phyloP scores from a whole-genome alignment of 108 stramenopile species.

The Fragilaria crotonensis region DNA sequence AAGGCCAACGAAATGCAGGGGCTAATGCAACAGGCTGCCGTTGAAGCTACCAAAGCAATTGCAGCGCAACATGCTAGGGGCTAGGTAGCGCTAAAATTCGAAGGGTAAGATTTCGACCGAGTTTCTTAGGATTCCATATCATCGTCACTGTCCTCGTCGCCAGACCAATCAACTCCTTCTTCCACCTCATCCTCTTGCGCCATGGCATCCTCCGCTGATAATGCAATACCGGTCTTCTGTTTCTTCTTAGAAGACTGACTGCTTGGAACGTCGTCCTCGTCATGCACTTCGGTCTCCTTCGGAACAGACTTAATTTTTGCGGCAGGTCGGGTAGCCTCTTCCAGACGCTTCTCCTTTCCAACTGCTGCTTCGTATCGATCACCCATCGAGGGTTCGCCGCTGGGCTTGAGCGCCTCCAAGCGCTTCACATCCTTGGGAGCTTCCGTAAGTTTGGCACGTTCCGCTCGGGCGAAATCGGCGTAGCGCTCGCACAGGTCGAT shows the following conservation, averaged over 20 bases:
- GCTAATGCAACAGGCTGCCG: slow-evolving; percentile 74
- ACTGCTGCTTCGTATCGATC: slow-evolving; percentile 66
- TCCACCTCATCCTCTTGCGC: slow-evolving; percentile 69
- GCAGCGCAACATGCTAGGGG: slow-evolving; percentile 9
- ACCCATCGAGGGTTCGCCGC: slow-evolving; percentile 58
- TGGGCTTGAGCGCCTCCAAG: slow-evolving; percentile 69
- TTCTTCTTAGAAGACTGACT: slow-evolving; percentile 1
- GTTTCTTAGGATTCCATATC: too few species aligned
- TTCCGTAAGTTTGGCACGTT: slow-evolving; percentile 43
- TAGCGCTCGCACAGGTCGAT: slow-evolving; percentile 74
- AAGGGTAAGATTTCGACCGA: too few species aligned
- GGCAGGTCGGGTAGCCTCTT: slow-evolving; percentile 23
- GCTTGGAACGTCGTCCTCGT: background rate
- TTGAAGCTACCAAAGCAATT: slow-evolving; percentile 68
- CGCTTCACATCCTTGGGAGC: slow-evolving; percentile 84
- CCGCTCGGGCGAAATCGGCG: slow-evolving; percentile 36
- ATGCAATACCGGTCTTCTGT: slow-evolving; percentile 29
- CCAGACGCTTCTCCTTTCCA: slow-evolving; percentile 60
- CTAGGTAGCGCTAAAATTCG: too few species aligned
- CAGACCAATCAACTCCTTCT: slow-evolving; percentile 83
- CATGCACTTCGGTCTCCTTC: background rate
- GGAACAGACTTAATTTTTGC: slow-evolving; percentile 12
- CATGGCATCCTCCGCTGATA: slow-evolving; percentile 48
- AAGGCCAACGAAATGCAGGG: slow-evolving; percentile 80
- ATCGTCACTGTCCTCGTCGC: slow-evolving; percentile 39